Conservation (phyloP, 1,284 basidiomycete genomes). For the Sporisorium iseilematis-ciliati region DNA sequence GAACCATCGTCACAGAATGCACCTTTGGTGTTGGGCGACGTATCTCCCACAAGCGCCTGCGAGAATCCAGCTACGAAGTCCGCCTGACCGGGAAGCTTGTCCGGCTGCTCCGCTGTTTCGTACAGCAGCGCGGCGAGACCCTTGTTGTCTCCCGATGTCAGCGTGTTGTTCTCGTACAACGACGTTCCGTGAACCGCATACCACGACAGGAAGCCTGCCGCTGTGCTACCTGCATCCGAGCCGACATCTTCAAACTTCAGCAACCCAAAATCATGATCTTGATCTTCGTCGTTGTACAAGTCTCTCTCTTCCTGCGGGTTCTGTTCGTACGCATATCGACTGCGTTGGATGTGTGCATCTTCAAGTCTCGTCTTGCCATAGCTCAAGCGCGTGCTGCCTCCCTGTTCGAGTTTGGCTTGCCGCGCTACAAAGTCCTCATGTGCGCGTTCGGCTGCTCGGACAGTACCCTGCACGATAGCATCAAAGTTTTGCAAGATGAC, state of each 20-base stretch:
- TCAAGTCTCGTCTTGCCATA: constrained; percentile 78
- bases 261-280: constrained; percentile 62
- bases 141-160: constrained; percentile 63
- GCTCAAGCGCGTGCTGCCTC: constrained; percentile 22
- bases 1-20: constrained; percentile 59
- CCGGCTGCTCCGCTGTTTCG: constrained; percentile 52
- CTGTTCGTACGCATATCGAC: constrained; percentile 55
- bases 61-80: constrained; percentile 60
- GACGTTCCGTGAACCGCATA: constrained; percentile 79
- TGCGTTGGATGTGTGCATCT: constrained; percentile 78
- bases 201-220: constrained; percentile 73
- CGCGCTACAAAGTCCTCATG: constrained; percentile 74
- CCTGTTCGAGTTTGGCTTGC: constrained; percentile 11
- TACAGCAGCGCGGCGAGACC: constrained; percentile 60
- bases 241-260: constrained; percentile 54
- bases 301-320: constrained; percentile 59
- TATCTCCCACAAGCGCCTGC: constrained; percentile 60
- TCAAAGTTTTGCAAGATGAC: constrained; percentile 76
- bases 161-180: constrained; percentile 64
- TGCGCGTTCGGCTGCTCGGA: constrained; percentile 78
- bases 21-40: constrained; percentile 61
- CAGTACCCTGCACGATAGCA: constrained; percentile 79
- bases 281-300: constrained; percentile 54
- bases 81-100: constrained; percentile 50
- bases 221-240: not conserved